A percentile compares a stretch with the other conserved stretches of the same genome.
These are phyloP conservation scores for Talaromyces adpressus DNA, from an alignment of 495 filamentous ascomycete genomes.

Conservation along the genomic window DNA sequence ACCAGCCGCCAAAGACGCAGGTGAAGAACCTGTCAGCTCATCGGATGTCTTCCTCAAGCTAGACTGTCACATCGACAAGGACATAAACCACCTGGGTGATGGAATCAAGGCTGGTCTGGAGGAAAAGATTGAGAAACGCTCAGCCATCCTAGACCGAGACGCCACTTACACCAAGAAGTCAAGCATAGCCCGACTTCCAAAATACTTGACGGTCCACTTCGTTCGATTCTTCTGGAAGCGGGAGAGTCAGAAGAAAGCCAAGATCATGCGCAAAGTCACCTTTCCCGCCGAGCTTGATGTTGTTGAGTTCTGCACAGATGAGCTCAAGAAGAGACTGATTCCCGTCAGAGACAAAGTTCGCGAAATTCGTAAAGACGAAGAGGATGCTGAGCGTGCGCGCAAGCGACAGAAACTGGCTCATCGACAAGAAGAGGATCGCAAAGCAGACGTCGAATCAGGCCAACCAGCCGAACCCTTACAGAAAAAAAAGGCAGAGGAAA, in stretches of 20 bases:
- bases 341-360: slow-evolving; percentile 92
- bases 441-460: slow-evolving; percentile 31
- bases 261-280: slow-evolving; percentile 98
- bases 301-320: slow-evolving; percentile 91
- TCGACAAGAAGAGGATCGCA: slow-evolving; percentile 49
- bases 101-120: slow-evolving; percentile 74
- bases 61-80: slow-evolving; percentile 82
- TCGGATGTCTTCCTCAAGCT: slow-evolving; percentile 85
- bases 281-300: slow-evolving; percentile 91
- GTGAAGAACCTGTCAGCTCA: slow-evolving; percentile 58
- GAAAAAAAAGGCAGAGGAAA: slow-evolving; percentile 46
- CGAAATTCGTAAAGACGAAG: slow-evolving; percentile 89
- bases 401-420: slow-evolving; percentile 79
- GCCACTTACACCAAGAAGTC: slow-evolving; percentile 84
- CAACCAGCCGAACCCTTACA: slow-evolving; percentile 36
- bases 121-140: slow-evolving; percentile 88
- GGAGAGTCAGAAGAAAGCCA: slow-evolving; percentile 92
- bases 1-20: slow-evolving; percentile 61
- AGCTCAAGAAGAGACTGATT: slow-evolving; percentile 72
- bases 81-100: slow-evolving; percentile 84
- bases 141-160: slow-evolving; percentile 67
- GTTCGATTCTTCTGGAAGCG: slow-evolving; percentile 97
- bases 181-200: slow-evolving; percentile 79
- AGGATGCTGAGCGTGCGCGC: slow-evolving; percentile 77
- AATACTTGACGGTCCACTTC: slow-evolving; percentile 94